These are phyloP conservation scores for Batrachochytrium dendrobatidis DNA, from an alignment of 371 early-diverging fungal species.

Conservation along the genomic window DNA sequence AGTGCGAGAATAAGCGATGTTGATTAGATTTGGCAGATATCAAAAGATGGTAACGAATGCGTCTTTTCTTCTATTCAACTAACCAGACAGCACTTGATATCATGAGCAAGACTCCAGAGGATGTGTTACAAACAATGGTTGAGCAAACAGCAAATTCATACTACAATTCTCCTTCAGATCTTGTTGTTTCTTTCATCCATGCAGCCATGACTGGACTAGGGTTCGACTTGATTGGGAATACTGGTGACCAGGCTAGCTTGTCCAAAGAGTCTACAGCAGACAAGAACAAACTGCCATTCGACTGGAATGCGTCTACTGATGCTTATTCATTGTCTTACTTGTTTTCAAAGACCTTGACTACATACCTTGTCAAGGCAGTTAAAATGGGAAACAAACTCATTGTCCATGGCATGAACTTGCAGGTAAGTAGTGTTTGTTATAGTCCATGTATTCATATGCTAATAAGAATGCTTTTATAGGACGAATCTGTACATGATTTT, in stretches of 20 bases:
- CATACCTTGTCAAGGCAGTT: slow-evolving; percentile 63
- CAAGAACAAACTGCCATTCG: slow-evolving; percentile 39
- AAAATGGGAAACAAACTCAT: slow-evolving; percentile 54
- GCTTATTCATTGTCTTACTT: slow-evolving; percentile 60
- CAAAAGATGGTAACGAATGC: too few relatives aligned
- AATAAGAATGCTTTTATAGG: too few relatives aligned
- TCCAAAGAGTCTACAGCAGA: neutral
- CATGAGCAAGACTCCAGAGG: too few relatives aligned
- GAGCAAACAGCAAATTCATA: too few relatives aligned
- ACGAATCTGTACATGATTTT: too few relatives aligned
- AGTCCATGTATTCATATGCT: too few relatives aligned
- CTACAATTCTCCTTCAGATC: neutral
- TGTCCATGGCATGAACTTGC: slow-evolving; percentile 59
- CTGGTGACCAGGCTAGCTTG: neutral
- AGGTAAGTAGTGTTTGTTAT: slow-evolving; percentile 34
- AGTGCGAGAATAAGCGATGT: too few relatives aligned
- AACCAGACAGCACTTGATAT: too few relatives aligned
- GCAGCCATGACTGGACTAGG: neutral
- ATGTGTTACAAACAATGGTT: too few relatives aligned
- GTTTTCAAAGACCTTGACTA: slow-evolving; percentile 61
- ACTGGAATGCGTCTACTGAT: slow-evolving; percentile 54
- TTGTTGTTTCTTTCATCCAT: neutral
- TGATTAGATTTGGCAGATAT: too few relatives aligned
- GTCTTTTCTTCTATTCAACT: too few relatives aligned
- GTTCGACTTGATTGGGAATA: neutral